Evolutionary conservation across 2,329 filamentous ascomycete genomes (phyloP), one percentile per base, ranked within the genome.

Genomic region (Fusarium irregulare): DNA sequence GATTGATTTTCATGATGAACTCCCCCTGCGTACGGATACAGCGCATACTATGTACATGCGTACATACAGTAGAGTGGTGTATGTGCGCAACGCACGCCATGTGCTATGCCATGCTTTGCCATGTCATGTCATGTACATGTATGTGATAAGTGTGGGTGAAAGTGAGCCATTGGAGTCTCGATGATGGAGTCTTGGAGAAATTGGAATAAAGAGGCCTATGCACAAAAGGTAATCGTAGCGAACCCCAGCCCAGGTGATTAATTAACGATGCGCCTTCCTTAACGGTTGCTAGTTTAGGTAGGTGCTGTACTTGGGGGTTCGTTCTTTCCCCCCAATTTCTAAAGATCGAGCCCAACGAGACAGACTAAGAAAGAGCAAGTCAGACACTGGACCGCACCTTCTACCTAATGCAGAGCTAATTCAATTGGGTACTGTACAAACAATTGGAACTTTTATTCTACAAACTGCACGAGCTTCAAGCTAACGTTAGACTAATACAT

Each of bases 201-300:
- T 37, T 37, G 18, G 25, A 48, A 40, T 23, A 16, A 40, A 40
- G 23, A 12, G 18, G n/a, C 20, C n/a, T 41, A 61, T 65, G 46
- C 34, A 41, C 56, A 51, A 46, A 34, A 45, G 21, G 47, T 21
- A 53, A 53, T 53, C 20, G 50, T 40, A 34, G 41, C 45, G 47
- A 60, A 55, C 48, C 55, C 67, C 66, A 67, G 66, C 50, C 66
- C 66, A 67, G 66, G 62, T 66, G 63, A 56, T 67, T 56, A 50
- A 60, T 51, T 56, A 41, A 58, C 48, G 41, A 64, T 63, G 54
- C 59, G 53, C 67, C 67, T 71, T 70, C 68, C 67, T 60, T 56
- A 63, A 68, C 23, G 37, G 54, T 45, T 60, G 16, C 34, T 67
- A 57, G 54, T 71, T 28, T 41, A 14, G 28, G 48, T 37, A 37